Conservation (phyloP, 2,329 filamentous ascomycete genomes). For the Neurospora sp. region DNA sequence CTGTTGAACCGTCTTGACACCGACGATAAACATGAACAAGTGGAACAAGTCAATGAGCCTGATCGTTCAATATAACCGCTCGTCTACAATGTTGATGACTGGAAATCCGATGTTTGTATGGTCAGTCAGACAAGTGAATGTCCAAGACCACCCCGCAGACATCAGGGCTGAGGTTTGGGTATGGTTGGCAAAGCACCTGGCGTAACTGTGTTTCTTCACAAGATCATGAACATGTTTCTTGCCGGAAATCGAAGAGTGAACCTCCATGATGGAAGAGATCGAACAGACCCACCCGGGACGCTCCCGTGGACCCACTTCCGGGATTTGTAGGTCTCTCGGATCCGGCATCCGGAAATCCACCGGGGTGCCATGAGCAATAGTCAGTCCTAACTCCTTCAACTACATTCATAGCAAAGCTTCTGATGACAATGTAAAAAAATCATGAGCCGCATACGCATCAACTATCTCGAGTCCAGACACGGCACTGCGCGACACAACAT, state of each 20-base stretch:
- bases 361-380: background rate
- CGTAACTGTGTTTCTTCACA: background rate
- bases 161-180: background rate
- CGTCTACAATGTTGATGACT: background rate
- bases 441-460: background rate
- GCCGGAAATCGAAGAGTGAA: background rate
- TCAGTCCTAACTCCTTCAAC: background rate
- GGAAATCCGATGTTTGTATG: background rate
- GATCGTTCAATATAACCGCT: background rate
- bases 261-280: background rate
- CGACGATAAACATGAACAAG: too few species aligned
- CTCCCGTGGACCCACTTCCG: background rate
- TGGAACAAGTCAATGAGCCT: background rate
- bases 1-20: background rate
- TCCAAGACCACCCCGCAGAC: background rate
- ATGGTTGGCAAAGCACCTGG: background rate
- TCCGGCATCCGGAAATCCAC: background rate
- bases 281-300: background rate
- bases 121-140: background rate
- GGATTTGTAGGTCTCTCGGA: background rate
- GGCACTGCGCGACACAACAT: background rate
- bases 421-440: background rate
- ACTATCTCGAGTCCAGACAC: background rate
- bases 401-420: background rate
- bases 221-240: background rate